These are phyloP conservation scores for Kodamaea sp. DNA, from an alignment of 1,139 yeast genomes.

Conservation along the genomic window DNA sequence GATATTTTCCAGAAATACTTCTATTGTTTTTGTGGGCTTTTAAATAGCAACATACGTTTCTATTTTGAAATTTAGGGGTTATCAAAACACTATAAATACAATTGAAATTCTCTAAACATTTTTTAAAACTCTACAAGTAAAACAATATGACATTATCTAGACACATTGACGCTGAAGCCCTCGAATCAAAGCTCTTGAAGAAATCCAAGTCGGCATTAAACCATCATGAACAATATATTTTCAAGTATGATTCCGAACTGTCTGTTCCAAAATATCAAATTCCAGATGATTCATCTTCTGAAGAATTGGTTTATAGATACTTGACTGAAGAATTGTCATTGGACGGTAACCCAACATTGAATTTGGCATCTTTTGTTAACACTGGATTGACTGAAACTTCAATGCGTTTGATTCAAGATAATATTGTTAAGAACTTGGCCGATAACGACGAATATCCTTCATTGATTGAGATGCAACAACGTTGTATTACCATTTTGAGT, in stretches of 20 bases:
- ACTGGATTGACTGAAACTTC: slow-evolving; percentile 55
- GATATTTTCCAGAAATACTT: no score
- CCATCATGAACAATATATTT: slow-evolving; percentile 30
- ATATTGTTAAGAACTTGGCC: slow-evolving; percentile 81
- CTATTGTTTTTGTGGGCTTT: neutral
- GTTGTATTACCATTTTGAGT: slow-evolving; percentile 78
- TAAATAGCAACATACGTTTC: neutral
- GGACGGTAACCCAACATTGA: slow-evolving; percentile 82
- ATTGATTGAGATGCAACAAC: slow-evolving; percentile 69
- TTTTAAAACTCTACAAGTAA: neutral
- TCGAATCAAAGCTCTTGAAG: slow-evolving; percentile 26
- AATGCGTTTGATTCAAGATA: slow-evolving; percentile 54
- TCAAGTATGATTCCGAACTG: slow-evolving; percentile 31
- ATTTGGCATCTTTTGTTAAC: slow-evolving; percentile 86
- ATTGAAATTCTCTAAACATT: neutral
- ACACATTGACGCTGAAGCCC: slow-evolving; percentile 26
- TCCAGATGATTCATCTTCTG: slow-evolving; percentile 53
- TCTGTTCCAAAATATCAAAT: slow-evolving; percentile 49
- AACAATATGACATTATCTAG: slow-evolving; percentile 24
- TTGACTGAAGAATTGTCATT: slow-evolving; percentile 70
- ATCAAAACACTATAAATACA: neutral
- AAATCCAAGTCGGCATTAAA: slow-evolving; percentile 20
- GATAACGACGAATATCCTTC: slow-evolving; percentile 94
- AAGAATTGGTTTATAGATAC: slow-evolving; percentile 55
- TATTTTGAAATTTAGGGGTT: neutral